Conservation (phyloP, 352 stramenopile genomes). For the Plasmopara muralis region DNA sequence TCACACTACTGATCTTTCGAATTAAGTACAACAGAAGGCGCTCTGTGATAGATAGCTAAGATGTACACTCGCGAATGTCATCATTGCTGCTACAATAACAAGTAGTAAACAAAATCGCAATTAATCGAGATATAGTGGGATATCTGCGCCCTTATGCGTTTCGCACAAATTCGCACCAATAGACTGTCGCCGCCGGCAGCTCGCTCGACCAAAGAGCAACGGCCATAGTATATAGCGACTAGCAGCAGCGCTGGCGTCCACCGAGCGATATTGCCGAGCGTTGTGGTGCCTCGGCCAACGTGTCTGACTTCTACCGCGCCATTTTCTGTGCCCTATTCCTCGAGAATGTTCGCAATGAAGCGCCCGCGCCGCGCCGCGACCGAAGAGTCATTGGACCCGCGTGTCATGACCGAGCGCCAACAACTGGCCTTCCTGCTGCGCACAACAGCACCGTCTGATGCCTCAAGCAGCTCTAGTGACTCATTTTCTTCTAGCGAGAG, state of each 20-base stretch:
- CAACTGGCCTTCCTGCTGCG: slow-evolving; percentile 79
- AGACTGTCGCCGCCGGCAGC: slow-evolving; percentile 3
- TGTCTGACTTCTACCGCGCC: slow-evolving; percentile 1
- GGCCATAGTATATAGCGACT: slow-evolving; percentile 20
- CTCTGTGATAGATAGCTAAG: no score
- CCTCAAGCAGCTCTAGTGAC: slow-evolving; percentile 22
- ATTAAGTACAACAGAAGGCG: no score
- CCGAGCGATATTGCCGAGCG: slow-evolving; percentile 25
- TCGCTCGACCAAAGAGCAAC: slow-evolving; percentile 17
- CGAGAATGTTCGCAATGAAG: slow-evolving; percentile 24
- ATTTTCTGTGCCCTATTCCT: background rate
- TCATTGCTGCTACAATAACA: background rate
- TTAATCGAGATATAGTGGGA: slow-evolving; percentile 18
- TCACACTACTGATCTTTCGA: no score
- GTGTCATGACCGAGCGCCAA: slow-evolving; percentile 79
- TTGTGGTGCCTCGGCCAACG: slow-evolving; percentile 14
- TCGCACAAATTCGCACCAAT: slow-evolving; percentile 20
- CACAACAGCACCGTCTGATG: slow-evolving; percentile 54
- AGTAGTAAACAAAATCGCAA: slow-evolving; percentile 11
- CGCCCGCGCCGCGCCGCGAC: slow-evolving; percentile 21
- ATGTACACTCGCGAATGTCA: background rate
- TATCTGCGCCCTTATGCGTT: slow-evolving; percentile 17
- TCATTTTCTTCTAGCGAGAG: slow-evolving; percentile 28
- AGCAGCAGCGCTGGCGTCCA: slow-evolving; percentile 24
- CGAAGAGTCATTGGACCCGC: slow-evolving; percentile 40